Evolutionary conservation across 352 stramenopile species (phyloP), one percentile per base, ranked within the genome.

Genomic region (Pythium brachiatum): DNA sequence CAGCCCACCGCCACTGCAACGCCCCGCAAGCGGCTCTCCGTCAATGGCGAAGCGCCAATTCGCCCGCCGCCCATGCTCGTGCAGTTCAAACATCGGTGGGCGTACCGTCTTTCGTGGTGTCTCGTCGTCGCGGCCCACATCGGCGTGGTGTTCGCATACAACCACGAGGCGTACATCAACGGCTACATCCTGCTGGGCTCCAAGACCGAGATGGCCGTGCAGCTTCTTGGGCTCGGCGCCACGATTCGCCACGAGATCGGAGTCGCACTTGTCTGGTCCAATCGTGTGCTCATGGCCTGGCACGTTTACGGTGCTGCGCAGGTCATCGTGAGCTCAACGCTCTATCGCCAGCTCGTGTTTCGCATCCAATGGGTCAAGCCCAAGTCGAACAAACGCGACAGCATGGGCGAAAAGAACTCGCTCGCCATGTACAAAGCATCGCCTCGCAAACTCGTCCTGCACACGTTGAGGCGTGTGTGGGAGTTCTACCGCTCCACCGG

Each of bases 101-200:
- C 39, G 18, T 60, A 56, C 27, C 39, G 29, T 1, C 39, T 69
- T 27, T 51, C 62, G 13, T 69, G 62, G 62, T 36, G 9, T 20
- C 62, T 69, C 21, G 50, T 69, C 3, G 39, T 69, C 29, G 39
- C 48, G 1, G 50, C 56, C 0, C 62, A 69, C 32, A 23, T 69
- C 16, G 62, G 62, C 21, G n/a, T 64, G 48, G 55, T 69, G 1
- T 27, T 64, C 18, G 62, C 62, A 15, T 69, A 69, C 23, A 36
- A 63, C 48, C 55, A 69, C 48, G 62, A 69, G 29, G 54, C 62
- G 0, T 69, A 53, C 32, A 69, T 69, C 55, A 64, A 64, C 20
- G 50, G 21, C 32, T 69, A 69, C 39, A 69, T 69, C 62, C 31
- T 69, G 21, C 50, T 69, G 8, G 62, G 62, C 21, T 69, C 62